These are phyloP conservation scores for Aspergillus terreus DNA, from an alignment of 2,329 filamentous ascomycete species.

Conservation along the genomic window DNA sequence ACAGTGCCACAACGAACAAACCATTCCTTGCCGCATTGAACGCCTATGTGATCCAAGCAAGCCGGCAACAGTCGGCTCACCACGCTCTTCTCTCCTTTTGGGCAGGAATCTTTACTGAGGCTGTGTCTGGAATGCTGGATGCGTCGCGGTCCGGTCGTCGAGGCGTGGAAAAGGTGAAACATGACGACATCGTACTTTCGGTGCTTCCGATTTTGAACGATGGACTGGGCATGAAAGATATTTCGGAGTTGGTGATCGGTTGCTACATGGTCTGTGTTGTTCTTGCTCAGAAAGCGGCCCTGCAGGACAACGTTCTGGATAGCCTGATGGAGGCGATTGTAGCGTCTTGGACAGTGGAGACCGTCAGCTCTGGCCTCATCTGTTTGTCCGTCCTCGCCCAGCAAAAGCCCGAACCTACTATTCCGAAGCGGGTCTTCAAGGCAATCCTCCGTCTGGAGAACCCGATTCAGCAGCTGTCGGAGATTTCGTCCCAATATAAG, in stretches of 20 bases:
- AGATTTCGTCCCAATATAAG: slow-evolving; percentile 31
- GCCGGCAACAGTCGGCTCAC: slow-evolving; percentile 69
- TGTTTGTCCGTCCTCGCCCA: slow-evolving; percentile 80
- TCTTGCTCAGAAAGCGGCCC: slow-evolving; percentile 74
- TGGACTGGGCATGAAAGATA: slow-evolving; percentile 70
- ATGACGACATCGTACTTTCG: slow-evolving; percentile 70
- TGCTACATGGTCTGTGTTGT: slow-evolving; percentile 90
- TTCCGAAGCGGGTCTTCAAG: slow-evolving; percentile 68
- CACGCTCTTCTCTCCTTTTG: slow-evolving; percentile 81
- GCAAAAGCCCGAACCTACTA: slow-evolving; percentile 65
- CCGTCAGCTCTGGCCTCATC: slow-evolving; percentile 67
- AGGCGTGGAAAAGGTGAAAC: slow-evolving; percentile 72
- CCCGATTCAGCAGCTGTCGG: slow-evolving; percentile 28
- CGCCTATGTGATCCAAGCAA: slow-evolving; percentile 70
- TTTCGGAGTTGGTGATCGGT: slow-evolving; percentile 75
- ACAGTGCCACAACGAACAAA: slow-evolving; percentile 74
- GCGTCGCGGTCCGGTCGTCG: slow-evolving; percentile 69
- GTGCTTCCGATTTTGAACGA: slow-evolving; percentile 70
- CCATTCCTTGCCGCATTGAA: slow-evolving; percentile 75
- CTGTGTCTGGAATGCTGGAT: slow-evolving; percentile 78
- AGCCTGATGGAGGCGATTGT: slow-evolving; percentile 87
- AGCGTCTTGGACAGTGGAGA: slow-evolving; percentile 70
- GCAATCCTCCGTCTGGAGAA: slow-evolving; percentile 34
- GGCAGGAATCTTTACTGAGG: slow-evolving; percentile 82
- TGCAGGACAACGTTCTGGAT: slow-evolving; percentile 76